Percentiles rank a stretch among this genome's conserved stretches.
These are phyloP conservation scores for Wickerhamiella allomyrinae DNA, from an alignment of 805 yeast genomes.

Conservation along the genomic window DNA sequence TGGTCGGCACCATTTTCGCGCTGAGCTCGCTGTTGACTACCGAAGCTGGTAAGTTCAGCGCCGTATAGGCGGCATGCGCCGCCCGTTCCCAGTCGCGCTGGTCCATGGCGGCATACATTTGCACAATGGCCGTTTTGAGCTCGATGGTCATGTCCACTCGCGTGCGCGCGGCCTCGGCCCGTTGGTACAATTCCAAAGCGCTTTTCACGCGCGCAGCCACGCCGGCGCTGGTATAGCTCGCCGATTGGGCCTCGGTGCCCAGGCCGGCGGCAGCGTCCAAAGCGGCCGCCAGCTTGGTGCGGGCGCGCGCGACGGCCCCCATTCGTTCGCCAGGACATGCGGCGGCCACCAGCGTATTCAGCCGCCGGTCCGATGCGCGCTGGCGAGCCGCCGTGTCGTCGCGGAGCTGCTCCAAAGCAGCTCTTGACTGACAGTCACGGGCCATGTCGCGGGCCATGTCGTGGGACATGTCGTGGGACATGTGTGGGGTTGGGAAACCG, in stretches of 20 bases:
- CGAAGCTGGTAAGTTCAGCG: constrained; percentile 39
- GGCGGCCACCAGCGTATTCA: not conserved
- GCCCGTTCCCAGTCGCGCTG: constrained; percentile 63
- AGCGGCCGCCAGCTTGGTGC: constrained; percentile 6
- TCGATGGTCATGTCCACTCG: constrained; percentile 53
- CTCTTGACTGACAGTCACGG: not conserved
- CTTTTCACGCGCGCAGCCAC: constrained; percentile 6
- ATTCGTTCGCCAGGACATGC: not conserved
- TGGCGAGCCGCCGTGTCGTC: not conserved
- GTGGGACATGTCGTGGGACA: not conserved
- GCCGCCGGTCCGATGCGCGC: not conserved
- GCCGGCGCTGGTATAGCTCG: constrained; percentile 7
- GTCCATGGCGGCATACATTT: constrained; percentile 55
- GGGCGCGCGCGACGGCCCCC: constrained; percentile 8
- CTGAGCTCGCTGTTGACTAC: constrained; percentile 56
- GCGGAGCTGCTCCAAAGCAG: not conserved
- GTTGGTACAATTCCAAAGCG: constrained; percentile 16
- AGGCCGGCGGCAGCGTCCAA: constrained; percentile 9
- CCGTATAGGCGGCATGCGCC: constrained; percentile 47
- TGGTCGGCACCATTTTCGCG: constrained; percentile 66
- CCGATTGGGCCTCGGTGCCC: constrained; percentile 7
- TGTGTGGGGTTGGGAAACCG: too few species aligned
- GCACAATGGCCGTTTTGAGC: constrained; percentile 50
- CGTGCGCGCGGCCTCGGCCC: constrained; percentile 45
- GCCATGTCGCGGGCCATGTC: not conserved